Evolutionary conservation across 768 basidiomycete species (phyloP), one percentile per base, ranked within the genome.

Genomic region (Pisolithus marmoratus): DNA sequence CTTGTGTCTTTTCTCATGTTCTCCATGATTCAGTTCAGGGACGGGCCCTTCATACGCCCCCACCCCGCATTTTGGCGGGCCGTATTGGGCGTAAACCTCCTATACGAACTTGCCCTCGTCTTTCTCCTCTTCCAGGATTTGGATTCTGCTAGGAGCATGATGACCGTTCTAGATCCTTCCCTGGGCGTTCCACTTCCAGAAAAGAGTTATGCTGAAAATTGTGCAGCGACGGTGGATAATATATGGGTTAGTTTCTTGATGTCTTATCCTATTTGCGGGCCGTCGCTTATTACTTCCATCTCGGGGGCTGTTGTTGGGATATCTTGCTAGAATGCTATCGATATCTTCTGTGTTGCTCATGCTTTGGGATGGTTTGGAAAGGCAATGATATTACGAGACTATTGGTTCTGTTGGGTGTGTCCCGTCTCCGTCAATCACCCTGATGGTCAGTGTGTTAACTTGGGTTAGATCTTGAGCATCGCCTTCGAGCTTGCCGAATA

Each of bases 361-460:
- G 72, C 89, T 37, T 64, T 93, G 45, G 90, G 90, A 5, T 94
- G 90, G 90, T 93, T 90, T 64, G 90, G 90, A 40, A 94, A 94
- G 67, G 90, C 91, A 4, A 79, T 93, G 77, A 85, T 94, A 58
- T 68, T 94, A 62, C 81, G 91, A 22, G 91, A 94, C 62, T 93
- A 94, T 62, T 93, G 90, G 90, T 93, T 92, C 63, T 93, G 91
- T 62, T 93, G 91, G 90, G 90, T 90, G 61, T 53, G 73, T 68
- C 36, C 23, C 4, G 41, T 43, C 47, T 52, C 22, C 9, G 54
- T 43, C 37, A 48, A 51, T 42, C 38, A 14, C 31, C 51, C 37
- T 38, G 37, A 17, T 6, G 45, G 34, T 42, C 59, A 29, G 46
- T 45, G 55, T 55, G 54, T 37, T 37, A 58, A 42, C 50, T 38